phyloP scores from a whole-genome alignment of 306 rosid species.

The barrel medic (Medicago truncatula) region DNA sequence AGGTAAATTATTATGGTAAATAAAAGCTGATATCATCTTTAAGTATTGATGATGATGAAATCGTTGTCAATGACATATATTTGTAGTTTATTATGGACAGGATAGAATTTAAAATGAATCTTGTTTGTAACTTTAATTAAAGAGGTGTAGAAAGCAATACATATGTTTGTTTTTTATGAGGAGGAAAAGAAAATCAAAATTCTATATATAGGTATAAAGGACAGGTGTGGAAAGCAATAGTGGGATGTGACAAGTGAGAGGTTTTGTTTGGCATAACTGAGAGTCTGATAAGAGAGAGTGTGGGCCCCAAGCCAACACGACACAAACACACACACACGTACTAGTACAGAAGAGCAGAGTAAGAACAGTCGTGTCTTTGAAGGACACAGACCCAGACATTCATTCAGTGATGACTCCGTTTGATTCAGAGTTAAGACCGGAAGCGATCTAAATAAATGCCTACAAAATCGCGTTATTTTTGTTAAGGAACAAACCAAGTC shows the following conservation, averaged over 20 bases:
- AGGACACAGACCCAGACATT: not conserved
- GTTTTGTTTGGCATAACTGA: conserved; percentile 31
- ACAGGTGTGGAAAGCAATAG: conserved; percentile 43
- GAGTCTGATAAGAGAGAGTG: not conserved
- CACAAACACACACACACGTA: too few species aligned
- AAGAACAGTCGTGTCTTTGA: not conserved
- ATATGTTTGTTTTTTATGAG: too few species aligned
- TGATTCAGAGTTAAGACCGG: too few species aligned
- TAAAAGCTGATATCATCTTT: too few species aligned
- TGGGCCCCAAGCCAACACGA: not conserved
- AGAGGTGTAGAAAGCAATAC: too few species aligned
- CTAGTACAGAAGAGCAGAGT: not conserved
- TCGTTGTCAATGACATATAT: too few species aligned
- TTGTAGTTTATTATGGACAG: too few species aligned
- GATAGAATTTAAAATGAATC: too few species aligned
- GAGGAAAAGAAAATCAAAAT: not conserved
- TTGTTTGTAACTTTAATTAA: too few species aligned
- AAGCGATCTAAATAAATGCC: conserved; percentile 47
- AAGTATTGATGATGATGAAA: too few species aligned
- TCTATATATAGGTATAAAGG: not conserved
- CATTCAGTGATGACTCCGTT: not conserved
- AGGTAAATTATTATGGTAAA: too few species aligned
- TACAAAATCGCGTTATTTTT: conserved; percentile 27
- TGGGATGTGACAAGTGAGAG: conserved; percentile 12
- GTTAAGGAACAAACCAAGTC: not conserved